Evolutionary conservation across 78 protist genomes (phyloP).

Genomic region (Creolimax fragrantissima): DNA sequence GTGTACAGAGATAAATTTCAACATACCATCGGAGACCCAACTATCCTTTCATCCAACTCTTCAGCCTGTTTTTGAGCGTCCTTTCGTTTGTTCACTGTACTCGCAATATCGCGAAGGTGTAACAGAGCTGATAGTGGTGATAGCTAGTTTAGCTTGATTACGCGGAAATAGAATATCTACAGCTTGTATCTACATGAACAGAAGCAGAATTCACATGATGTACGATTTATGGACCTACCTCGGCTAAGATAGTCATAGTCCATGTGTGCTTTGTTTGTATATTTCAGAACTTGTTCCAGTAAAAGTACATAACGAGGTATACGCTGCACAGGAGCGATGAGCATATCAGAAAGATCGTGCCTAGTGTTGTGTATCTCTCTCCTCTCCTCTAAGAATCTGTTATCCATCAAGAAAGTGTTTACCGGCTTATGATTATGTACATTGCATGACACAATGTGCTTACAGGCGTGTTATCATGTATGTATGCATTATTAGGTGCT

Average conservation of each 20-base stretch:
- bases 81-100: conserved; percentile 10
- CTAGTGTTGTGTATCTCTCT: conserved; percentile 9
- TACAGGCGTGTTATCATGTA: too few relatives aligned
- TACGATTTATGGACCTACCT: too few relatives aligned
- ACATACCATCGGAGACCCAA: neutral
- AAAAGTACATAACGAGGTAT: conserved; percentile 27
- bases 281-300: conserved; percentile 2
- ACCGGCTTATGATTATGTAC: too few relatives aligned
- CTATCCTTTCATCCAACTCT: neutral
- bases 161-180: too few relatives aligned
- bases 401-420: too few relatives aligned
- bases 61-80: conserved; percentile 2
- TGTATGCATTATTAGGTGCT: too few relatives aligned
- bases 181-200: too few relatives aligned
- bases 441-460: too few relatives aligned
- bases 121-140: too few relatives aligned
- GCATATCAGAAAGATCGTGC: conserved; percentile 4
- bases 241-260: neutral
- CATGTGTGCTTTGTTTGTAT: neutral
- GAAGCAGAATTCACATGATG: too few relatives aligned
- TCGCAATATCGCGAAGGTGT: neutral
- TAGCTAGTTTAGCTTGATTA: too few relatives aligned
- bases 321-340: conserved; percentile 33
- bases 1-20: too few relatives aligned
- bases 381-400: neutral